phyloP scores from a whole-genome alignment of 345 rosid genomes.

The Lagerstroemia speciosa region DNA sequence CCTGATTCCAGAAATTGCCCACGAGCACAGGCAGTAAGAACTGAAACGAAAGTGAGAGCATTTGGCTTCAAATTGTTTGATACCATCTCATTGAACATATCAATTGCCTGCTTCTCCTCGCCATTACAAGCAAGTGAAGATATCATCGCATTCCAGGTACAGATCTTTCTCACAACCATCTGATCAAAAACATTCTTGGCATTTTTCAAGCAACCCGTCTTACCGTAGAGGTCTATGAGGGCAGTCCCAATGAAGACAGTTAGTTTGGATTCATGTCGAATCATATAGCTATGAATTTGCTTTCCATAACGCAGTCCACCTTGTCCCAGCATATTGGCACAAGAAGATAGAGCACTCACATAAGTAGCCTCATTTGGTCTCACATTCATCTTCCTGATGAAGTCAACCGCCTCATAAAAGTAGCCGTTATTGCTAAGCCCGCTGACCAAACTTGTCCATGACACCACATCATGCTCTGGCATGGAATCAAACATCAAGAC shows the following conservation, averaged over 20 bases:
- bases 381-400: conserved; percentile 41
- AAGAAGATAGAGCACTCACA: conserved; percentile 46
- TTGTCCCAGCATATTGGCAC: conserved; percentile 42
- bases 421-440: conserved; percentile 42
- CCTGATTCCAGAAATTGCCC: conserved; percentile 39
- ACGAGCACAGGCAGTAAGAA: conserved; percentile 65
- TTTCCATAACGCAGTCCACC: conserved; percentile 38
- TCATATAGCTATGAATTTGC: conserved; percentile 52
- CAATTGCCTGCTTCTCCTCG: conserved; percentile 34
- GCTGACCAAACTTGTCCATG: conserved; percentile 65
- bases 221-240: conserved; percentile 59
- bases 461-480: conserved; percentile 45
- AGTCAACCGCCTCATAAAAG: conserved; percentile 30
- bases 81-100: conserved; percentile 52
- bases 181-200: conserved; percentile 30
- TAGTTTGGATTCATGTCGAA: conserved; percentile 26
- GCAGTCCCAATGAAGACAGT: conserved; percentile 44
- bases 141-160: conserved; percentile 70
- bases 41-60: conserved; percentile 49
- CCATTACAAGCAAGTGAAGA: conserved; percentile 47
- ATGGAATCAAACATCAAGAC: conserved; percentile 34
- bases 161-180: conserved; percentile 29
- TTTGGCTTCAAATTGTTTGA: conserved; percentile 27
- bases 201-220: conserved; percentile 29
- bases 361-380: conserved; percentile 65